Evolutionary conservation across 1,284 basidiomycete genomes (phyloP).

Genomic region (Cutaneotrichosporon dermatis): DNA sequence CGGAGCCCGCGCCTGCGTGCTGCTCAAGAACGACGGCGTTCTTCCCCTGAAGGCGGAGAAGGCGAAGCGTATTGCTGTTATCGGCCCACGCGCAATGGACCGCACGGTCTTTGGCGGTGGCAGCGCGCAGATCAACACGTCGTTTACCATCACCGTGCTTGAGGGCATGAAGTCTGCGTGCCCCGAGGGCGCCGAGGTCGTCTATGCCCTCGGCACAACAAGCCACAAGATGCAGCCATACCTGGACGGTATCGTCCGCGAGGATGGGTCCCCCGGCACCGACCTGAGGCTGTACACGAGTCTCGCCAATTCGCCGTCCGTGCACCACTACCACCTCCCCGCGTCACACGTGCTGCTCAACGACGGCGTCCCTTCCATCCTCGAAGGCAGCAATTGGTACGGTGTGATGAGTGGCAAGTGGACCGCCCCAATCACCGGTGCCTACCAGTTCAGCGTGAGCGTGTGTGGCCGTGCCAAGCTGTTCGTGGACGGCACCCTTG

Average conservation of each 20-base stretch:
- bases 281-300: constrained; percentile 27
- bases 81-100: constrained; percentile 58
- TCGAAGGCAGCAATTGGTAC: constrained; percentile 14
- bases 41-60: constrained; percentile 28
- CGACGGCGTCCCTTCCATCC: constrained; percentile 23
- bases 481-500: constrained; percentile 64
- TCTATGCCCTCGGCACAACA: constrained; percentile 50
- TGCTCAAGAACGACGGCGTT: constrained; percentile 48
- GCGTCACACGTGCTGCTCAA: constrained; percentile 19
- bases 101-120: constrained; percentile 58
- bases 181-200: constrained; percentile 37
- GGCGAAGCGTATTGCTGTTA: constrained; percentile 51
- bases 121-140: constrained; percentile 45
- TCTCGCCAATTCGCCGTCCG: background rate
- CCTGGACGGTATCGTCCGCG: constrained; percentile 2
- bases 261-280: constrained; percentile 25
- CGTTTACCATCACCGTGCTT: constrained; percentile 54
- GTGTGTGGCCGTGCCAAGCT: constrained; percentile 45
- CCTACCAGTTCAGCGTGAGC: constrained; percentile 29
- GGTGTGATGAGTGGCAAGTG: constrained; percentile 23
- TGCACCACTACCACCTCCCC: too few relatives aligned
- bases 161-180: constrained; percentile 53
- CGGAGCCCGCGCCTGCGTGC: constrained; percentile 57
- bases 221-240: constrained; percentile 21
- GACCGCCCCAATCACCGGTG: constrained; percentile 20